A percentile compares a stretch with the other conserved stretches of the same genome.
Conservation (phyloP, 192 early-diverging fungal genomes). For the Podila verticillata region DNA sequence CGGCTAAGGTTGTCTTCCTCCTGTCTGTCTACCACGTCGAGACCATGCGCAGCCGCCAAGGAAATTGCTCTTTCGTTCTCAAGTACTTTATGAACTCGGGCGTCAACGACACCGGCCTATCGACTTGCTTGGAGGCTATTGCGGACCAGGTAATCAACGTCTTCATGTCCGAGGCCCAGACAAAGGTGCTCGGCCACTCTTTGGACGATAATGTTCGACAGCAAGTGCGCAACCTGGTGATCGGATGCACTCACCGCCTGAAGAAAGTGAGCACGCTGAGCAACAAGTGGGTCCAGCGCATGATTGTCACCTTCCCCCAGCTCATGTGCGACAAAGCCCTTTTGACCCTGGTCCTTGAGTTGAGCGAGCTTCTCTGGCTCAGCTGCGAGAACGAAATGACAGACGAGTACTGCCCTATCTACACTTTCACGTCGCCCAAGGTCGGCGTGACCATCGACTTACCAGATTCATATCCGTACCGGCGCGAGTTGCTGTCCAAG, state of each 20-base stretch:
- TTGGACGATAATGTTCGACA: slow-evolving; percentile 53
- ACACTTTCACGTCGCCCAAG: slow-evolving; percentile 69
- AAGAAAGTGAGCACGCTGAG: slow-evolving; percentile 72
- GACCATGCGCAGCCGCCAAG: slow-evolving; percentile 72
- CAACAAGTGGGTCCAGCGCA: slow-evolving; percentile 66
- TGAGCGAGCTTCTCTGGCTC: slow-evolving; percentile 85
- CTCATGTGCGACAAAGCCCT: slow-evolving; percentile 79
- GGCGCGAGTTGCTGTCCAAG: slow-evolving; percentile 67
- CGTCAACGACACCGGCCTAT: slow-evolving; percentile 78
- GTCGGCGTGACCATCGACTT: slow-evolving; percentile 72
- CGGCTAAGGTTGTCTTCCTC: slow-evolving; percentile 81
- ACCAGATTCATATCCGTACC: slow-evolving; percentile 78
- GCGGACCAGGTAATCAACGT: slow-evolving; percentile 67
- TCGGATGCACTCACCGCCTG: slow-evolving; percentile 74
- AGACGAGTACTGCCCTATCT: slow-evolving; percentile 77
- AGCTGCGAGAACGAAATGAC: slow-evolving; percentile 80
- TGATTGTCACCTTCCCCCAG: slow-evolving; percentile 74
- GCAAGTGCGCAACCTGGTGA: slow-evolving; percentile 70
- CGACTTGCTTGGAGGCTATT: slow-evolving; percentile 79
- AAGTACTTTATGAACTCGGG: slow-evolving; percentile 88
- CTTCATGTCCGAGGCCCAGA: slow-evolving; percentile 61
- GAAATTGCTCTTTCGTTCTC: slow-evolving; percentile 75
- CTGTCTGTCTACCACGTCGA: slow-evolving; percentile 89
- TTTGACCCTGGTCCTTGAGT: slow-evolving; percentile 80
- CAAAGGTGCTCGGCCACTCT: slow-evolving; percentile 52